phyloP scores from a whole-genome alignment of 2,329 filamentous ascomycete genomes.

The Pleoardoris graminearum region DNA sequence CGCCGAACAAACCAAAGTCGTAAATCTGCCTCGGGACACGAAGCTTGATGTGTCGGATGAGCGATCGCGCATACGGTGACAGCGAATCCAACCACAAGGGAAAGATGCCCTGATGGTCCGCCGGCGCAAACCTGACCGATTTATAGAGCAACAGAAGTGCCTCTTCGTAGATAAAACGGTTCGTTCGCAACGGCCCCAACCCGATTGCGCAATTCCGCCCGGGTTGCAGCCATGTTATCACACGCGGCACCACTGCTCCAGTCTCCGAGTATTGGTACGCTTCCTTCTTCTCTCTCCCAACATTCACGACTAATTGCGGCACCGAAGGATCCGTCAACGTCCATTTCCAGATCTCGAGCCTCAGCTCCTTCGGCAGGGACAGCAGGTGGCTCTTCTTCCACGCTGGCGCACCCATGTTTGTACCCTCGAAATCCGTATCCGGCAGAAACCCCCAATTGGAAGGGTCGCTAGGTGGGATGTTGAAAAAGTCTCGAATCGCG shows the following conservation, averaged over 20 bases:
- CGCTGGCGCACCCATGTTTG: neutral
- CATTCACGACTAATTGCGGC: constrained; percentile 13
- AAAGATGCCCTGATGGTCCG: constrained; percentile 23
- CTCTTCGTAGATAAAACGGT: constrained; percentile 26
- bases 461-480: neutral
- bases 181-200: constrained; percentile 17
- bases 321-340: constrained; percentile 21
- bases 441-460: neutral
- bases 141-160: constrained; percentile 31
- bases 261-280: neutral
- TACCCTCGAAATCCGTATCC: neutral
- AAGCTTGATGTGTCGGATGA: constrained; percentile 24
- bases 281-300: constrained; percentile 12
- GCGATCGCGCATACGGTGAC: constrained; percentile 17
- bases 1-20: constrained; percentile 1
- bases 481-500: neutral
- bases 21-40: constrained; percentile 4
- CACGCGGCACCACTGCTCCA: constrained; percentile 1
- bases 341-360: constrained; percentile 28
- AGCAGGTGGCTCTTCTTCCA: constrained; percentile 21
- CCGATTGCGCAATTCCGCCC: constrained; percentile 8
- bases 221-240: constrained; percentile 10
- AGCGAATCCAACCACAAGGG: constrained; percentile 23
- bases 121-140: constrained; percentile 18
- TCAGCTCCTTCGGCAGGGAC: constrained; percentile 26